Evolutionary conservation across 2,329 filamentous ascomycete genomes (phyloP), one percentile per base, ranked within the genome.

Genomic region (Fusarium sp.): DNA sequence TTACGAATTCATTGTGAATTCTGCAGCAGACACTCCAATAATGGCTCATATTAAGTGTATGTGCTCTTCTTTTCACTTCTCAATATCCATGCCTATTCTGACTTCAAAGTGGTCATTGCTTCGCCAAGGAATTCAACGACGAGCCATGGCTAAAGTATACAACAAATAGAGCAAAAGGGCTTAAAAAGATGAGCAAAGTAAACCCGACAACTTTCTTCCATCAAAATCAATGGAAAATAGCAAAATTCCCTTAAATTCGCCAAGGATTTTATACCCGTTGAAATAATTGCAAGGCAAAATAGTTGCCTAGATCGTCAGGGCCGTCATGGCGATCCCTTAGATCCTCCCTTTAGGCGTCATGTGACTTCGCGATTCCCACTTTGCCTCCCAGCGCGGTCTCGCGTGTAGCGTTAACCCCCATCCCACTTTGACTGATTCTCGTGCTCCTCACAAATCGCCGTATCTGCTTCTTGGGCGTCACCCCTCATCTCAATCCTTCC

Each of bases 341-440:
- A n/a, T 9, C 7, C 23, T 13, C 25, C 29, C 6, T 8, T 8
- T 33, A n/a, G 42, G n/a, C 0, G 13, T 68, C 77, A 79, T 71
- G 76, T 79, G 77, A 78, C 65, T 66, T 70, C 77, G 77, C 76
- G 77, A 77, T 68, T 55, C 20, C 50, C 54, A 38, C 40, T 63
- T 70, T 65, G 34, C 61, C 65, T 58, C 57, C 34, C 25, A 36
- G 38, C 73, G 73, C 70, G 71, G 44, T 55, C 64, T 59, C 69
- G 64, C 72, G 73, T 70, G 67, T 66, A 38, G 42, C 36, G 49
- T 27, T n/a, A 71, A 66, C 42, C 53, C 40, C 34, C 68, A 70
- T 72, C 69, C 66, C 70, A 72, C 64, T 29, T 61, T 58, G 38
- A 20, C 36, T 10, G 36, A 33, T 42, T 49, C 51, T 49, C 53